phyloP scores from a whole-genome alignment of 192 early-diverging fungal genomes.

The Endogone sp. region DNA sequence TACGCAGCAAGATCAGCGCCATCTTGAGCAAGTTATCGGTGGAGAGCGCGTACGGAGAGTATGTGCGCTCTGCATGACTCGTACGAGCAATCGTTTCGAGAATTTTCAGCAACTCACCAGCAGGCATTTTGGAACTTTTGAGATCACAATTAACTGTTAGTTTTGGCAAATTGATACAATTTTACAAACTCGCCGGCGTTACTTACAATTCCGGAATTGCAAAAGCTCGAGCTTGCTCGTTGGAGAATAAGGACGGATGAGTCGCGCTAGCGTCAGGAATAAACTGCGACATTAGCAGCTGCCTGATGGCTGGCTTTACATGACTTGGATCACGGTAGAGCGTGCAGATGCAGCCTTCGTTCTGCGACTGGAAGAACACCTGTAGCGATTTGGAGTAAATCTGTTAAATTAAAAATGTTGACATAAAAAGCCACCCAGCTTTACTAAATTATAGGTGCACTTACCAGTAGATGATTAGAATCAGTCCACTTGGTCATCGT shows the following conservation, averaged over 20 bases:
- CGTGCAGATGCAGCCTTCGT: conserved; percentile 10
- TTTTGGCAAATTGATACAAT: neutral
- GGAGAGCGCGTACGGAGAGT: conserved; percentile 5
- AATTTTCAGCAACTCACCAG: neutral
- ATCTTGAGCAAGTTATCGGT: conserved; percentile 17
- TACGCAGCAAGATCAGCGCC: conserved; percentile 14
- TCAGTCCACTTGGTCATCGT: conserved; percentile 12
- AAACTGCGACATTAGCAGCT: neutral
- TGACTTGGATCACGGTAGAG: conserved; percentile 7
- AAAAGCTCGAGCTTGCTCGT: neutral
- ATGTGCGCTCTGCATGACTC: conserved; percentile 2
- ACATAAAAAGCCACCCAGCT: neutral
- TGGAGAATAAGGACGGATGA: neutral
- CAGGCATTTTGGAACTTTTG: neutral
- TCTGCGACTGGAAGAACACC: conserved; percentile 19
- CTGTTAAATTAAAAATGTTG: neutral
- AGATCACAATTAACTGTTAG: conserved; percentile 4
- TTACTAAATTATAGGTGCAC: neutral
- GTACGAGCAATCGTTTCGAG: conserved; percentile 12
- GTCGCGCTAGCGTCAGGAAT: neutral
- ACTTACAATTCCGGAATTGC: neutral
- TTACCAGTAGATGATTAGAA: conserved; percentile 16
- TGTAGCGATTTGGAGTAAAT: neutral
- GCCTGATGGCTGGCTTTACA: neutral
- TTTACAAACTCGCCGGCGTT: neutral